These are phyloP conservation scores for Thielaviopsis punctulata DNA, from an alignment of 2,329 filamentous ascomycete species.

Conservation along the genomic window DNA sequence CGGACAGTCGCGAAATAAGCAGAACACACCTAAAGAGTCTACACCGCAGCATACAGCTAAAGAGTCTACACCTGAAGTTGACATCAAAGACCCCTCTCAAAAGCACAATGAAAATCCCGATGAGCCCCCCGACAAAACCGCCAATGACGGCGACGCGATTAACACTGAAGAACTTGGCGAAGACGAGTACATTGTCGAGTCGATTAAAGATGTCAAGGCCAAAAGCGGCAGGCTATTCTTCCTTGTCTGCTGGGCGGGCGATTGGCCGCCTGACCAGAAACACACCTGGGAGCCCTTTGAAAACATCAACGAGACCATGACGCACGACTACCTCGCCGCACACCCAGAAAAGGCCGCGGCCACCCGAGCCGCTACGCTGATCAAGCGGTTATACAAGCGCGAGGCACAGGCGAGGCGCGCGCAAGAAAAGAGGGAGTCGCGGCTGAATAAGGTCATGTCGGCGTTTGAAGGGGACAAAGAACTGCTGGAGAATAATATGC, in stretches of 20 bases:
- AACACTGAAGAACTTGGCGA: slow-evolving; percentile 3
- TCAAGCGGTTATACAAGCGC: neutral
- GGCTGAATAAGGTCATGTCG: slow-evolving; percentile 1
- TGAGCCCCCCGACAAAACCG: neutral
- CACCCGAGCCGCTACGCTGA: neutral
- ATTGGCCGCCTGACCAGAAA: slow-evolving; percentile 39
- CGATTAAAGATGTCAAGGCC: slow-evolving; percentile 26
- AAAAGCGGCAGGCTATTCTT: slow-evolving; percentile 27
- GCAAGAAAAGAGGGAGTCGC: neutral
- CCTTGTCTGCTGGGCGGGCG: slow-evolving; percentile 37
- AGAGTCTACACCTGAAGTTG: no score
- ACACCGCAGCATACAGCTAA: no score
- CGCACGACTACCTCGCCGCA: neutral
- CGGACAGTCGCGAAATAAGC: neutral
- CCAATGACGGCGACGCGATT: neutral
- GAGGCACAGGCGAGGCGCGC: neutral
- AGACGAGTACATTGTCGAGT: slow-evolving; percentile 22
- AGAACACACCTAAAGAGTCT: no score
- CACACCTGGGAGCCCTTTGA: slow-evolving; percentile 40
- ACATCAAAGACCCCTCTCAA: no score
- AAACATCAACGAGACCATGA: slow-evolving; percentile 22
- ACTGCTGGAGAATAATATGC: neutral
- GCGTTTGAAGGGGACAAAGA: neutral
- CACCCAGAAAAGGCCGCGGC: neutral
- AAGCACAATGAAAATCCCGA: neutral